Base-by-base conservation (phyloP, 2,329 filamentous ascomycete genomes). In the Fusarium sp. region DNA sequence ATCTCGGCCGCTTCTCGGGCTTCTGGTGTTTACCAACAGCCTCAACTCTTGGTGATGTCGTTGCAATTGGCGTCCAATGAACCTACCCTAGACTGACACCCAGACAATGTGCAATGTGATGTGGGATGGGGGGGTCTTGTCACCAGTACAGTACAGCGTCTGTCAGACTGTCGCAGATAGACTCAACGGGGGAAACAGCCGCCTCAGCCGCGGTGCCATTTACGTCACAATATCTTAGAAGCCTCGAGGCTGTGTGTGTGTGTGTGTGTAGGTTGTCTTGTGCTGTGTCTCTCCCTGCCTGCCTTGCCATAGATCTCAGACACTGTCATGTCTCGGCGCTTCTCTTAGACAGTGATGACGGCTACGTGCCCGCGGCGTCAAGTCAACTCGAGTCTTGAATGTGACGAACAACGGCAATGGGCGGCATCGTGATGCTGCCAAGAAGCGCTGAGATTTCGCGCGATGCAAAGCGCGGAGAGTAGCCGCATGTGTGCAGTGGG, bases 191-290 rank as follows among this genome's bases (percentile, higher is more conserved):
- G 27, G 13, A 53, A 63, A 55, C 36, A 59, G 50, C 56, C 61
- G 54, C 44, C 27, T 55, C 46, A 61, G 20, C 42, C 53, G 36
- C 53, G 31, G 55, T 66, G 40, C 55, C 42, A 67, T 66, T n/a
- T 70, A 70, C 53, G 63, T 68, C 71, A 68, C 36, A 49, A 33
- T 36, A 50, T 58, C 51, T 20, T 29, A 44, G 23, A 46, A n/a
- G 31, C 14, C 25, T 31, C 16, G n/a, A 49, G 31, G 20, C 51
- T 65, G 23, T 31, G 13, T 27, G 25, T 55, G 25, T 29, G 27
- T 29, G 27, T 29, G 10, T 29, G 27, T 29, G 27, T 29, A 29
- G 27, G 27, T 29, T 38, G 44, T 42, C 11, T 42, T 42, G 40
- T 49, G 44, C 9, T n/a, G 14, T 63, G 49, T 23, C 54, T 59